Evolutionary conservation across 176 grass and related monocot genomes (phyloP), one percentile per base, ranked within the genome.

Genomic region (Chrysopogon serrulatus): DNA sequence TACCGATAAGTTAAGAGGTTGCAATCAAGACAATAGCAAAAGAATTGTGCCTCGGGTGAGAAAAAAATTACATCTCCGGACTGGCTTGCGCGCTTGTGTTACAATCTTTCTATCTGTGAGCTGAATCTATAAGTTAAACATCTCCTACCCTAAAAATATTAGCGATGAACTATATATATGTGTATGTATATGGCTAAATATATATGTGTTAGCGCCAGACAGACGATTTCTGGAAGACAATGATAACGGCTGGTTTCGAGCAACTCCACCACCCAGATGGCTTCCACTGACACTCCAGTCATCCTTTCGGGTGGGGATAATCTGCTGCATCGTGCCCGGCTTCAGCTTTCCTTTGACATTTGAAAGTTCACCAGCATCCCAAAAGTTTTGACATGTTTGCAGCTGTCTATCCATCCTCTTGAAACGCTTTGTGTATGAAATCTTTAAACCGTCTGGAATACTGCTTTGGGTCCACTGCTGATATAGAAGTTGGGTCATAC

Each of bases 391-490:
- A 37, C 34, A 8, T 45, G 27, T 30, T 71, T 67, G 88, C 62
- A 93, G 69, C 69, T 86, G 74, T 77, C 71, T 57, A 60, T 15
- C 62, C 54, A 54, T 95, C 92, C 65, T 94, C 94, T 80, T 87
- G 80, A 77, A 97, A 97, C 0, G 86, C 90, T 79, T 86, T 97
- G 88, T 90, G 92, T 78, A 97, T 85, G 81, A 97, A 97, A 76
- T 97, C 95, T 73, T 74, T 93, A 68, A 97, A 97, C 32, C 95
- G 81, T 78, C 77, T 92, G 6, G 88, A 90, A 65, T 97, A 97
- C 73, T 83, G 95, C 60, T 67, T 90, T 10, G 95, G 95, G 73
- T 97, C 95, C 19, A 97, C 95, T 6, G 95, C 95, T 43, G 95
- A 97, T 84, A 97, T 97, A 0, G 88, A 94, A 45, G 90, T 91